Evolutionary conservation across 192 early-diverging fungal species (phyloP).

Genomic region (Linnemannia zychae): DNA sequence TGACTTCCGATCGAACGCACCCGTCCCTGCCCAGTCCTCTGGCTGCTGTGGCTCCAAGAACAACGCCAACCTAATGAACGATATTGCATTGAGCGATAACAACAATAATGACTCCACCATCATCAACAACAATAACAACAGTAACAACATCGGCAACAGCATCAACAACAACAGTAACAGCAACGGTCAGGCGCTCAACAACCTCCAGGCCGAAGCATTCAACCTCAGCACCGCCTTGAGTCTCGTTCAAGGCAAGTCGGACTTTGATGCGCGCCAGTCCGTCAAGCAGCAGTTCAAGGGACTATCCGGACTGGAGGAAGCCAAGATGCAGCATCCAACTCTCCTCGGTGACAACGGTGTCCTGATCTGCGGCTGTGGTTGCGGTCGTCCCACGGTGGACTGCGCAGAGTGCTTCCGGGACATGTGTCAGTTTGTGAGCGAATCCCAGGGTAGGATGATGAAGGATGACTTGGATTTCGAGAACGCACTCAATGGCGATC

Average conservation of each 20-base stretch:
- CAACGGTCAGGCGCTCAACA: constrained; percentile 4
- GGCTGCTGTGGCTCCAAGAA: background rate
- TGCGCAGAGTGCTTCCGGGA: constrained; percentile 53
- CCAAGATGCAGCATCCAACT: constrained; percentile 50
- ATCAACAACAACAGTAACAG: background rate
- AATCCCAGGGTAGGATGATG: constrained; percentile 40
- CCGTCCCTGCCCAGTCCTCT: background rate
- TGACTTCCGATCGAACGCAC: constrained; percentile 4
- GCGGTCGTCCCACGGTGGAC: constrained; percentile 52
- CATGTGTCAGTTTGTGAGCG: constrained; percentile 49
- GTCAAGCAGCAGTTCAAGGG: constrained; percentile 34
- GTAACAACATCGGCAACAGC: background rate
- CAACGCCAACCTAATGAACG: constrained; percentile 12
- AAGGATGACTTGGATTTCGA: constrained; percentile 45
- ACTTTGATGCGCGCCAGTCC: constrained; percentile 18
- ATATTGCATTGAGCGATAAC: background rate
- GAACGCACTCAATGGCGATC: background rate
- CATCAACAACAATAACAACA: background rate
- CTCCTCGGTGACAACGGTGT: constrained; percentile 40
- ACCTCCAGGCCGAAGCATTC: constrained; percentile 8
- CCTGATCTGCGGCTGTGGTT: constrained; percentile 55
- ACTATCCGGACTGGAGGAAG: constrained; percentile 22
- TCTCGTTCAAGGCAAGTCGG: constrained; percentile 10
- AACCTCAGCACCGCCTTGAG: constrained; percentile 34
- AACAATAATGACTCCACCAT: background rate